These are phyloP conservation scores for Emergomyces africanus DNA, from an alignment of 2,329 filamentous ascomycete species.

Conservation along the genomic window DNA sequence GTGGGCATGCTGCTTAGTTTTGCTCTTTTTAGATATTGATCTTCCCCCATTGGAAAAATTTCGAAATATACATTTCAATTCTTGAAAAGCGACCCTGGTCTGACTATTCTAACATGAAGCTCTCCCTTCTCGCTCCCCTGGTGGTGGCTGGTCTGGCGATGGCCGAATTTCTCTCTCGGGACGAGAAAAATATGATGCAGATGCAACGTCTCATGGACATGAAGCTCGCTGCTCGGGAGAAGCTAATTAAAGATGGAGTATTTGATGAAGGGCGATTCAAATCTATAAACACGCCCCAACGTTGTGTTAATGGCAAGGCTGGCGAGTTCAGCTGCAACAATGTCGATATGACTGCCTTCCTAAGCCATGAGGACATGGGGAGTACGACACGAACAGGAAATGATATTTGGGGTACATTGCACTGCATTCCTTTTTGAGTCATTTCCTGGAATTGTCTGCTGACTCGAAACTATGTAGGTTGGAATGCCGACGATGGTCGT, in stretches of 20 bases:
- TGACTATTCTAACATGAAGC: constrained; percentile 7
- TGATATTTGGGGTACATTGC: constrained; percentile 22
- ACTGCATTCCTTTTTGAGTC: not conserved
- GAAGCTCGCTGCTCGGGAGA: constrained; percentile 8
- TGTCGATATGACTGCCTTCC: constrained; percentile 28
- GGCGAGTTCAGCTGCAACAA: constrained; percentile 27
- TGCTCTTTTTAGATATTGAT: not conserved
- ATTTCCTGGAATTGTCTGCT: not conserved
- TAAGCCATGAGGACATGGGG: constrained; percentile 28
- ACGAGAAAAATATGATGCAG: constrained; percentile 3
- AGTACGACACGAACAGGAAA: constrained; percentile 27
- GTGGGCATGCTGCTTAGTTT: not conserved
- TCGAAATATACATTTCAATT: not conserved
- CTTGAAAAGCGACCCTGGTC: not conserved
- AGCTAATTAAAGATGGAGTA: constrained; percentile 4
- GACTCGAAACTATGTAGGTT: constrained; percentile 20
- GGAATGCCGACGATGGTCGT: constrained; percentile 36
- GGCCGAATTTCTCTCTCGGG: not conserved
- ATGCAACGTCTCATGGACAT: constrained; percentile 12
- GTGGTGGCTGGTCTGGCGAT: constrained; percentile 7
- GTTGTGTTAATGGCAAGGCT: constrained; percentile 22
- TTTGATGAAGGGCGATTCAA: constrained; percentile 6
- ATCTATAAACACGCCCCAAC: not conserved
- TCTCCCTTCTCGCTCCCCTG: constrained; percentile 7
- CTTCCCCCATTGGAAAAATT: not conserved